These are phyloP conservation scores for Rhipidocladum racemiflorum DNA, from an alignment of 176 grass and related monocot genomes.

Conservation along the genomic window DNA sequence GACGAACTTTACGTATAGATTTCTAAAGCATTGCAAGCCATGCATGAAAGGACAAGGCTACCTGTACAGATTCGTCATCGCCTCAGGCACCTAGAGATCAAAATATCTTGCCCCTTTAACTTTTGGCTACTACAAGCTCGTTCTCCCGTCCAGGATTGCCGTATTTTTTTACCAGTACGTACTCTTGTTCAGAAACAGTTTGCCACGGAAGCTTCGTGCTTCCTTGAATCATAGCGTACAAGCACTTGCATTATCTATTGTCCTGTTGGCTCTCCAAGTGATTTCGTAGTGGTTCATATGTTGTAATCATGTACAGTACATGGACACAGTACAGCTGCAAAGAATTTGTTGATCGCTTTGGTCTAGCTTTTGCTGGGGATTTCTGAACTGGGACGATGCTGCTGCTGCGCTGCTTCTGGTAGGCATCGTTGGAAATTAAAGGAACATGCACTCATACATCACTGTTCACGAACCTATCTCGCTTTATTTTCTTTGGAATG, in stretches of 20 bases:
- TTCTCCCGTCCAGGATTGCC: not conserved
- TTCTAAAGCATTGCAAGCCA: not conserved
- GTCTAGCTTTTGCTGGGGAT: not conserved
- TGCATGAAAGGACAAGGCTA: not conserved
- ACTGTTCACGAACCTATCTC: not conserved
- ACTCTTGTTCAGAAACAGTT: not conserved
- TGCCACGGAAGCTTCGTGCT: not conserved
- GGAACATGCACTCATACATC: not conserved
- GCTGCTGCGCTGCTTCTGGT: not conserved
- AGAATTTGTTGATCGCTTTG: constrained; percentile 2
- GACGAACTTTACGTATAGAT: not conserved
- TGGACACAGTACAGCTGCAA: not conserved
- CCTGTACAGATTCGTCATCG: not conserved
- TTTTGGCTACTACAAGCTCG: not conserved
- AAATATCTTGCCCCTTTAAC: not conserved
- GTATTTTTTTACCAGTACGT: not conserved
- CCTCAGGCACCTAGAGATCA: not conserved
- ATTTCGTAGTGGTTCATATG: not conserved
- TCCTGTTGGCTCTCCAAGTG: not conserved
- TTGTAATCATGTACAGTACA: constrained; percentile 3
- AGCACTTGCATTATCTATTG: not conserved
- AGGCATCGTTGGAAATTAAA: not conserved
- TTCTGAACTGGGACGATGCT: not conserved
- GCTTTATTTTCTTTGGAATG: not conserved
- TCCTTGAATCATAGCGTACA: not conserved